Percentiles rank a stretch among this genome's conserved stretches.
phyloP scores from a whole-genome alignment of 257 asterid species.

The Forsythia suspensa region DNA sequence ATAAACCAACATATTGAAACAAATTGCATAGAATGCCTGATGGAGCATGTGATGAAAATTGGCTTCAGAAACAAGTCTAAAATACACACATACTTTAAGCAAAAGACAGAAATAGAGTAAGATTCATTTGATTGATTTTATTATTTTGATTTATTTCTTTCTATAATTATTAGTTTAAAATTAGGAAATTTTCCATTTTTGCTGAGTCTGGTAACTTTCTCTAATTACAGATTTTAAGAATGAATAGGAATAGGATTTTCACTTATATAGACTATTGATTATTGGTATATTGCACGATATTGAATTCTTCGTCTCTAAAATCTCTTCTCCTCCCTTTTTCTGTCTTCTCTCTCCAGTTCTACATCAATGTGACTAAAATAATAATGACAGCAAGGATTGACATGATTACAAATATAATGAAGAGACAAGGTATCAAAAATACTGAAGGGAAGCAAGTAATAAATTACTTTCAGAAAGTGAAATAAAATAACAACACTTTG shows the following conservation, averaged over 20 bases:
- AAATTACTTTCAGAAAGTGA: background rate
- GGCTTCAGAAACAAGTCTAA: background rate
- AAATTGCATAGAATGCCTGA: background rate
- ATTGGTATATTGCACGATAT: background rate
- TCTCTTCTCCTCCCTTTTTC: background rate
- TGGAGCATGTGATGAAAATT: background rate
- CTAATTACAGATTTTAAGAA: background rate
- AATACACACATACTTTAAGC: background rate
- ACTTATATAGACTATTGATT: background rate
- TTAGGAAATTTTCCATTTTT: background rate
- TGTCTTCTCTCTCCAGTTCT: background rate
- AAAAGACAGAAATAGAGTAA: background rate
- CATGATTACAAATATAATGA: background rate
- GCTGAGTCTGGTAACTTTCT: background rate
- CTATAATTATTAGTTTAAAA: background rate
- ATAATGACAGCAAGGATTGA: background rate
- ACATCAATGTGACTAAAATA: background rate
- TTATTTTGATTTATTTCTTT: background rate
- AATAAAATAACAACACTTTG: background rate
- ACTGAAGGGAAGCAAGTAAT: slow-evolving; percentile 5
- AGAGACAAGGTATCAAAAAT: slow-evolving; percentile 6
- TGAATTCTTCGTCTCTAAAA: background rate
- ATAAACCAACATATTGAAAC: background rate
- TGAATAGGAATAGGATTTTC: background rate
- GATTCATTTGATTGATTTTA: background rate